phyloP scores from a whole-genome alignment of 108 stramenopile species.

The Skeletonema marinoi region DNA sequence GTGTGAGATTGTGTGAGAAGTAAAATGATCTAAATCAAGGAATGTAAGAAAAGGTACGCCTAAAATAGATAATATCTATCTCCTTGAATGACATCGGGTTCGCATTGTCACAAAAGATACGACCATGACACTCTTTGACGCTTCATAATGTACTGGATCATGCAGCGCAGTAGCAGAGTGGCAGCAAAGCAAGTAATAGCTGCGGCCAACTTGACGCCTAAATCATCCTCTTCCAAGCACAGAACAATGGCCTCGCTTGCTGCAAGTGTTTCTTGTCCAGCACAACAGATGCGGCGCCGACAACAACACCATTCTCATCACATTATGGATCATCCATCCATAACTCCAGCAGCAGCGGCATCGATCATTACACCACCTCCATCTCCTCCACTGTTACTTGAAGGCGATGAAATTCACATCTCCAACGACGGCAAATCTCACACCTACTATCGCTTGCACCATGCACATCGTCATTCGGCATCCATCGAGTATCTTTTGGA shows the following conservation, averaged over 20 bases:
- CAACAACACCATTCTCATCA: not conserved
- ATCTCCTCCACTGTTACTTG: constrained; percentile 40
- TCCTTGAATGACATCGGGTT: too few relatives aligned
- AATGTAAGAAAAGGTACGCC: too few relatives aligned
- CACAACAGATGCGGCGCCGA: not conserved
- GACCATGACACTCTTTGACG: too few relatives aligned
- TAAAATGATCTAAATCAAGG: too few relatives aligned
- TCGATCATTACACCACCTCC: constrained; percentile 1
- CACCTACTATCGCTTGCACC: constrained; percentile 42
- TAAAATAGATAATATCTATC: too few relatives aligned
- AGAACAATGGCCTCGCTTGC: not conserved
- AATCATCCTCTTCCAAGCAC: not conserved
- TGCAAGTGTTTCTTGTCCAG: not conserved
- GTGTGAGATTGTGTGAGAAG: too few relatives aligned
- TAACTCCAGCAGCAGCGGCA: too few relatives aligned
- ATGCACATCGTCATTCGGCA: not conserved
- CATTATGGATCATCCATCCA: not conserved
- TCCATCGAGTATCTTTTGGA: constrained; percentile 7
- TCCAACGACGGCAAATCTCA: constrained; percentile 56
- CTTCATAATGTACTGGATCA: not conserved
- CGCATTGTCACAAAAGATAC: too few relatives aligned
- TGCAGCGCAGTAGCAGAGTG: not conserved
- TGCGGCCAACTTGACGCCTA: not conserved
- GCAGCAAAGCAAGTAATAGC: not conserved
- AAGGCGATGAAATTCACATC: constrained; percentile 57